Evolutionary conservation across 371 early-diverging fungal species (phyloP).

Genomic region (Mucor saturninus): DNA sequence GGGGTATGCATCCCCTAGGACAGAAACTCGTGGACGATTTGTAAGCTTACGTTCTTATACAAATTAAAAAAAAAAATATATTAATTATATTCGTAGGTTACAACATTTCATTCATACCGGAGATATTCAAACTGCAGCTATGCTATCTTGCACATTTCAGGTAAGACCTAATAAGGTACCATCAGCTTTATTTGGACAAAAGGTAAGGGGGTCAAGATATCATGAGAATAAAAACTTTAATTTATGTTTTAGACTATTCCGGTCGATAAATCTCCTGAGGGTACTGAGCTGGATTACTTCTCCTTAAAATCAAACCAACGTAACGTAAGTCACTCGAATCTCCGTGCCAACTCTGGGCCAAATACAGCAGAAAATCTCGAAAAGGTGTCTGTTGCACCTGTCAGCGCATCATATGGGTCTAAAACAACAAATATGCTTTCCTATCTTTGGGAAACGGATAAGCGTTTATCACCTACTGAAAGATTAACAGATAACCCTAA

Average conservation of each 20-base stretch:
- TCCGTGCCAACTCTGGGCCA: slow-evolving; percentile 23
- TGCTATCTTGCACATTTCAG: slow-evolving; percentile 79
- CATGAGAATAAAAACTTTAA: background rate
- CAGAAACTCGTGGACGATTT: slow-evolving; percentile 60
- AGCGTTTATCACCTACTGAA: slow-evolving; percentile 21
- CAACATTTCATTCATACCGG: slow-evolving; percentile 68
- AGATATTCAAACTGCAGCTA: slow-evolving; percentile 85
- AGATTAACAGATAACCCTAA: slow-evolving; percentile 24
- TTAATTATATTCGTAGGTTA: slow-evolving; percentile 47
- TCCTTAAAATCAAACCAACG: slow-evolving; percentile 21
- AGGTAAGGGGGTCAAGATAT: slow-evolving; percentile 8
- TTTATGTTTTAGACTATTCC: slow-evolving; percentile 18
- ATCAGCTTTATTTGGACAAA: slow-evolving; percentile 26
- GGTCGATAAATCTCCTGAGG: slow-evolving; percentile 22
- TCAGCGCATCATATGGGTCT: slow-evolving; percentile 44
- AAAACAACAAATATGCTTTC: slow-evolving; percentile 31
- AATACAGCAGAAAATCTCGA: background rate
- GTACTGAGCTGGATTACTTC: slow-evolving; percentile 34
- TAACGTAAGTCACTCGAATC: background rate
- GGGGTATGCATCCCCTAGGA: slow-evolving; percentile 81
- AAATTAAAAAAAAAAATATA: background rate
- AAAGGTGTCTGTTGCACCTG: slow-evolving; percentile 8
- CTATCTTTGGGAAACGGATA: slow-evolving; percentile 43
- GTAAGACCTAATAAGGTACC: slow-evolving; percentile 21
- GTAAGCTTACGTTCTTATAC: slow-evolving; percentile 44